A percentile compares a stretch with the other conserved stretches of the same genome.
Evolutionary conservation across 805 yeast species (phyloP).

Genomic region (Pichia exigua): DNA sequence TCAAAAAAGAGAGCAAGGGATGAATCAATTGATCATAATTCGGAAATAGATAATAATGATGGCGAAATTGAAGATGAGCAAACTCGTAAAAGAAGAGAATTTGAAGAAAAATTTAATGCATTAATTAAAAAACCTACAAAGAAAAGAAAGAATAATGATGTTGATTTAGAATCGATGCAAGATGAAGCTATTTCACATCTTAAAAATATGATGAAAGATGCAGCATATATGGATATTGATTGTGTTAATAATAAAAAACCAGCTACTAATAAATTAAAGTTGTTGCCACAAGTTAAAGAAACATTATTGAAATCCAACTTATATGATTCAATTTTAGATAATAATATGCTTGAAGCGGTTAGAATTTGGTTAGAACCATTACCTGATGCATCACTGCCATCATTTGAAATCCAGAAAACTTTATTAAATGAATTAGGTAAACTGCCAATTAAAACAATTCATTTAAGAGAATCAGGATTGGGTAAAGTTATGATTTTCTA

Average conservation of each 20-base stretch:
- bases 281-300: constrained; percentile 71
- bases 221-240: constrained; percentile 66
- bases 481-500: constrained; percentile 93
- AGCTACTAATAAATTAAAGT: constrained; percentile 68
- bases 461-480: constrained; percentile 86
- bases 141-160: constrained; percentile 73
- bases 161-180: constrained; percentile 89
- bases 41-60: background rate
- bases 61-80: constrained; percentile 25
- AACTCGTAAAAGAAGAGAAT: constrained; percentile 54
- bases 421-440: constrained; percentile 64
- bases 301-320: constrained; percentile 73
- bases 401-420: constrained; percentile 89
- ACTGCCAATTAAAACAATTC: constrained; percentile 92
- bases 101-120: constrained; percentile 76
- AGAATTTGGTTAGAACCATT: constrained; percentile 97
- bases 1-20: background rate
- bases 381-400: constrained; percentile 97
- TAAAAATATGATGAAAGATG: constrained; percentile 84
- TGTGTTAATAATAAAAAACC: constrained; percentile 53
- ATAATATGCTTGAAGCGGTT: constrained; percentile 85
- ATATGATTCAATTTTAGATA: constrained; percentile 89
- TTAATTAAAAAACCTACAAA: constrained; percentile 58
- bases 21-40: background rate
- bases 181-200: constrained; percentile 81